Evolutionary conservation across 2,329 filamentous ascomycete species (phyloP), one percentile per base, ranked within the genome.

Genomic region (Phialophora chinensis): DNA sequence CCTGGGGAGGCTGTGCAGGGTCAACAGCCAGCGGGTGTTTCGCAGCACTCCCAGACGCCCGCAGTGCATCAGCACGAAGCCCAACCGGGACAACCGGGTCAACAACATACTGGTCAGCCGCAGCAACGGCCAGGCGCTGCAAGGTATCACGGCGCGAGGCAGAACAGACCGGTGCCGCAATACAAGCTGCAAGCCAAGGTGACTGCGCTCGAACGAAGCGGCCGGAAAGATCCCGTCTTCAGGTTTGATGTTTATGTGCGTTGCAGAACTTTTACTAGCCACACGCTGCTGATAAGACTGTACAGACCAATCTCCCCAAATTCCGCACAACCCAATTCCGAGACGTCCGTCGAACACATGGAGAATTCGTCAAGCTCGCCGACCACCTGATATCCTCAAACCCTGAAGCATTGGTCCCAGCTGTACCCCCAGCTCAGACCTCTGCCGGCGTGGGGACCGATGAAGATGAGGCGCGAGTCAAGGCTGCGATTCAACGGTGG

Each of bases 321-420:
- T 99, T 97, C 79, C 88, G 95, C 74, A 99, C 95, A 0, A 99
- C 95, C 4, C 95, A 99, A 78, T 99, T 97, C 81, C 93, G 95
- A 75, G 95, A 99, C 79, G 93, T 99, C 72, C 91, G 95, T 73
- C 91, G 95, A 67, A 90, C 96, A 68, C 95, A 99, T 79, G 93
- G 92, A 56, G 95, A 99, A 77, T 99, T 99, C 75, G 86, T 92
- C 71, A 99, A 98, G 80, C 89, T 99, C n/a, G 92, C 91, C 63
- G 91, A 97, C 66, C 95, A 99, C 78, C 84, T 99, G 65, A 93
- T 97, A 77, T 97, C 94, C 27, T 93, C 94, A n/a, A 98, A 98
- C 75, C 95, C 95, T 3, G 95, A 99, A 79, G 91, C 93, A 8
- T 84, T 99, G 53, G 94, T 99, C 7, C 95, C 95, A 2, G 93